Base-by-base conservation (phyloP, 768 basidiomycete species). In the Scleroderma citrinum region DNA sequence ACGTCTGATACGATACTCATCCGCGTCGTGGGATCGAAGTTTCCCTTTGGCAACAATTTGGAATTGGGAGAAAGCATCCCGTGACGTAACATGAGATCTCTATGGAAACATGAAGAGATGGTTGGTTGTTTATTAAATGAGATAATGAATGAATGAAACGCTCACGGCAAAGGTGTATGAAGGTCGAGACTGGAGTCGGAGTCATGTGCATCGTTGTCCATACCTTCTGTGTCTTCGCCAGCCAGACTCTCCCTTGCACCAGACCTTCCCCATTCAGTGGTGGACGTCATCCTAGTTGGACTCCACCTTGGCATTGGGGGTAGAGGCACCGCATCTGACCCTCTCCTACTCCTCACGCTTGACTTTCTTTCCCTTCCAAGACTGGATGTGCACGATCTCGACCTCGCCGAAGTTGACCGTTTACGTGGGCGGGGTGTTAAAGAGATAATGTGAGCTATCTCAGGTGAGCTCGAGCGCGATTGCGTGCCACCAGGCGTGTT, bases 111-210 rank as follows among this genome's bases (percentile, higher is more conserved):
- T 43, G n/a, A 48, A 40, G 8, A 8, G 3, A 12, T 16, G 26
- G 26, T 29, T 29, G 8, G 5, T 29, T 29, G 26, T 8, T 29
- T 29, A 8, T 29, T 29, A 29, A 16, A 5, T 20, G 36, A 47
- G 55, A 23, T 49, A 31, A 48, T 47, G 47, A 42, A 31, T 38
- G 35, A 46, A 43, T 49, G 8, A 12, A 49, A 10, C 3, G 78
- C 83, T 65, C 56, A 84, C 83, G 83, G 82, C 8, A 85, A 60
- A 0, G 83, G 82, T 1, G 83, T 85, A 56, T 84, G 82, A 29
- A 85, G 57, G 65, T 85, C 83, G 44, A 85, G 60, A 62, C 80
- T 82, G 16, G 82, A 83, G 66, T 83, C 81, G 1, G 74, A 74
- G n/a, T 77, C 78, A 21, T 68, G 66, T 1, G 51, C 73, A 10